phyloP scores from a whole-genome alignment of 2,329 filamentous ascomycete genomes.

The Trichoderma lentiforme region DNA sequence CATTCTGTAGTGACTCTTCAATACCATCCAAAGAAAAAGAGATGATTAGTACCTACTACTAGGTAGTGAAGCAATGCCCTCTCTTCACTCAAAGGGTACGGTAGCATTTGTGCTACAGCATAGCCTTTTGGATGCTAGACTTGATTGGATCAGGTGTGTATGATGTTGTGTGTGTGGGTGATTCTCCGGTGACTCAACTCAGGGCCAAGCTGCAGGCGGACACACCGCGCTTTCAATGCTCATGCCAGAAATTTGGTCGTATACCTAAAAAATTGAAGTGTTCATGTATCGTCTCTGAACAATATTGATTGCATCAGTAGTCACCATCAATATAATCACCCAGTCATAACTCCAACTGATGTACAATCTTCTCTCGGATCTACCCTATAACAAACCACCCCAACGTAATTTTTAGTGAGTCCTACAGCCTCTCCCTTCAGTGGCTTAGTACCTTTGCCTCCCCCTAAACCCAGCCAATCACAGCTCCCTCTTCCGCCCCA shows the following conservation, averaged over 20 bases:
- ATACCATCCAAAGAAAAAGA: background rate
- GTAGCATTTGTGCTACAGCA: background rate
- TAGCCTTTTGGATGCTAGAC: background rate
- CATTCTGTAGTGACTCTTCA: background rate
- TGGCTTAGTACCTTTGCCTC: background rate
- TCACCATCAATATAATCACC: background rate
- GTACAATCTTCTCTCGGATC: background rate
- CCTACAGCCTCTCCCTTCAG: background rate
- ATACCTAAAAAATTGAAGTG: background rate
- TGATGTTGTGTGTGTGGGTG: background rate
- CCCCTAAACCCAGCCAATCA: background rate
- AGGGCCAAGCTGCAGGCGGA: background rate
- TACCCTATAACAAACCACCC: background rate
- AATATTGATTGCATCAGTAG: accelerated
- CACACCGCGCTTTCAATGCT: background rate
- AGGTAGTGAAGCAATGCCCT: background rate
- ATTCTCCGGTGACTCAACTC: background rate
- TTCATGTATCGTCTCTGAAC: background rate
- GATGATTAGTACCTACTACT: background rate
- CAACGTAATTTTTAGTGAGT: background rate
- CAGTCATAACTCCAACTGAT: background rate
- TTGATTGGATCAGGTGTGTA: background rate
- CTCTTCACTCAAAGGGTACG: background rate
- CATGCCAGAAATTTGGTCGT: background rate
- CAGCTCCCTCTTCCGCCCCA: background rate